Percentiles rank a stretch among this genome's conserved stretches.
Evolutionary conservation across 2,329 filamentous ascomycete genomes (phyloP).

Genomic region (Rutstroemia sydowiana): DNA sequence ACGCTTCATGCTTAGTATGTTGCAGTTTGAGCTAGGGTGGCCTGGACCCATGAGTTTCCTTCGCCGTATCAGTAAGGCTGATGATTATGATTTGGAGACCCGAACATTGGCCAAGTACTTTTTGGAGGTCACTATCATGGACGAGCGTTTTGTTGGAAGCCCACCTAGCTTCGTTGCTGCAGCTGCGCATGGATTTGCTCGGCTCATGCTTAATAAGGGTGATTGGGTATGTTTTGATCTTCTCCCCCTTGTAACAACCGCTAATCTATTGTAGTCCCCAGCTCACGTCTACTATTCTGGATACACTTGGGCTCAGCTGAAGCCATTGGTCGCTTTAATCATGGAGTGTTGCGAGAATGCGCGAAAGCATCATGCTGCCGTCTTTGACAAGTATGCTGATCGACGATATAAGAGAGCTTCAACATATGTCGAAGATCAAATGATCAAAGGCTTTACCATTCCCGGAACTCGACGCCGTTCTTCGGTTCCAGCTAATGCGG

Average conservation of each 20-base stretch:
- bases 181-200: slow-evolving; percentile 88
- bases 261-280: slow-evolving; percentile 49
- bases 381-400: slow-evolving; percentile 89
- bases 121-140: slow-evolving; percentile 91
- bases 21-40: slow-evolving; percentile 97
- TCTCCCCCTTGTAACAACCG: not conserved
- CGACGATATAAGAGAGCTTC: slow-evolving; percentile 82
- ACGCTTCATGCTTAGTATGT: slow-evolving; percentile 80
- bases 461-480: slow-evolving; percentile 15
- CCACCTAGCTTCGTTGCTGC: slow-evolving; percentile 86
- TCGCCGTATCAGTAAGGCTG: slow-evolving; percentile 95
- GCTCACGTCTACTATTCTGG: slow-evolving; percentile 88
- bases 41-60: slow-evolving; percentile 99
- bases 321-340: slow-evolving; percentile 68
- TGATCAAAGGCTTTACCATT: slow-evolving; percentile 53
- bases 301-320: slow-evolving; percentile 81
- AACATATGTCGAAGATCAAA: slow-evolving; percentile 67
- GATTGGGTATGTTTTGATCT: too few relatives aligned
- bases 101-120: slow-evolving; percentile 96
- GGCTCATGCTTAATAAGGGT: slow-evolving; percentile 82
- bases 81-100: slow-evolving; percentile 98
- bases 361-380: slow-evolving; percentile 71
- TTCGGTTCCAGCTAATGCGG: slow-evolving; percentile 1
- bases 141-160: slow-evolving; percentile 87
- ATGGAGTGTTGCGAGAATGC: slow-evolving; percentile 82